These are phyloP conservation scores for Serendipita sp. DNA, from an alignment of 768 basidiomycete genomes.

Conservation along the genomic window DNA sequence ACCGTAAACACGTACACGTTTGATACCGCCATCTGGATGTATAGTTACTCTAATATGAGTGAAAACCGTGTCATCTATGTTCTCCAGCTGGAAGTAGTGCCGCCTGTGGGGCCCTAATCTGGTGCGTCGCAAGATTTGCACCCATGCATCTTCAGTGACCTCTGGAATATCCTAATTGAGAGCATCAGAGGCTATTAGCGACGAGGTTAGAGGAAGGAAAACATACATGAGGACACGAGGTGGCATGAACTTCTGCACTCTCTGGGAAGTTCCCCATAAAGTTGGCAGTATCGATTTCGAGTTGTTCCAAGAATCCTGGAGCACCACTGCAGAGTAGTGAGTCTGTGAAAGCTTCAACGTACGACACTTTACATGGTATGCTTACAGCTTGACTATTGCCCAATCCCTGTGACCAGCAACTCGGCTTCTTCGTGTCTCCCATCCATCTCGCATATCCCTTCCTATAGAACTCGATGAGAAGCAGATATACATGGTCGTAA, in stretches of 20 bases:
- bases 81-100: slow-evolving; percentile 75
- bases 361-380: slow-evolving; percentile 9
- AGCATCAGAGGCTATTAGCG: background rate
- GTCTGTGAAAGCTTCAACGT: background rate
- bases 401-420: slow-evolving; percentile 73
- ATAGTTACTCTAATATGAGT: slow-evolving; percentile 83
- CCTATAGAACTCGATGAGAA: slow-evolving; percentile 23
- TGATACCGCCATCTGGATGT: slow-evolving; percentile 89
- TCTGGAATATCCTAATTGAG: slow-evolving; percentile 15
- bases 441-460: slow-evolving; percentile 93
- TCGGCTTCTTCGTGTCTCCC: slow-evolving; percentile 91
- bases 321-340: slow-evolving; percentile 37
- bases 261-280: slow-evolving; percentile 96
- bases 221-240: slow-evolving; percentile 23
- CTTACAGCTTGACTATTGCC: slow-evolving; percentile 78
- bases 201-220: slow-evolving; percentile 11
- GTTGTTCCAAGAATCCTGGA: slow-evolving; percentile 49
- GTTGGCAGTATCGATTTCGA: slow-evolving; percentile 85
- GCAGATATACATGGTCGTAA: background rate
- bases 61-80: slow-evolving; percentile 39
- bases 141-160: slow-evolving; percentile 44
- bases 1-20: slow-evolving; percentile 76
- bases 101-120: slow-evolving; percentile 80
- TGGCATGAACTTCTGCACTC: slow-evolving; percentile 63
- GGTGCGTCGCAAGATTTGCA: slow-evolving; percentile 50